Evolutionary conservation across 768 basidiomycete genomes (phyloP).

Genomic region (Boletellus sp.): DNA sequence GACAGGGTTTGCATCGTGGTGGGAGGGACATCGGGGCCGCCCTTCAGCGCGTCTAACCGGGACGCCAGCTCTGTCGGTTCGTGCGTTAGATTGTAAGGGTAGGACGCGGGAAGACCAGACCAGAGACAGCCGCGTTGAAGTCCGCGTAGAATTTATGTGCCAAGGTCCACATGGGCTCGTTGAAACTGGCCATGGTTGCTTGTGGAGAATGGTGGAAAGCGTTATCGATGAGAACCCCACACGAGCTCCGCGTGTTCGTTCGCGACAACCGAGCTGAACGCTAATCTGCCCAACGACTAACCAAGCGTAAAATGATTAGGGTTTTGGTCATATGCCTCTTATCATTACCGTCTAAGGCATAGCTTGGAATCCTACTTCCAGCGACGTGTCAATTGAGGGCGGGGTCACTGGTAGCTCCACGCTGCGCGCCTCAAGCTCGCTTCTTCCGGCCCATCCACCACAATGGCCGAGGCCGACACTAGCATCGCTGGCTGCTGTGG

Average conservation of each 20-base stretch:
- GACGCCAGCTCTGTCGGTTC: conserved; percentile 43
- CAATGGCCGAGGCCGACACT: conserved; percentile 18
- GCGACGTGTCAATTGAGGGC: no score
- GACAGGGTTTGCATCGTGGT: conserved; percentile 44
- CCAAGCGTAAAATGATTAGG: no score
- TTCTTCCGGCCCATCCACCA: background rate
- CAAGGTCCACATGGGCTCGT: conserved; percentile 29
- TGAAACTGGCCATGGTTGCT: conserved; percentile 14
- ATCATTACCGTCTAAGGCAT: no score
- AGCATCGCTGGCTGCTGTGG: conserved; percentile 20
- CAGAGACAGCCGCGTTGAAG: conserved; percentile 25
- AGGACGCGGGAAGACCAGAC: conserved; percentile 10
- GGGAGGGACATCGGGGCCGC: conserved; percentile 21
- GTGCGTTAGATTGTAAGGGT: conserved; percentile 12
- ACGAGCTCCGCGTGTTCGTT: background rate
- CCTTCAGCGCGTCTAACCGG: conserved; percentile 42
- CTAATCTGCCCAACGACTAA: no score
- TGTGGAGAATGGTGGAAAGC: background rate
- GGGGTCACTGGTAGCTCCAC: background rate
- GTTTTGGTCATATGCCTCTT: no score
- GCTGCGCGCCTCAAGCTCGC: background rate
- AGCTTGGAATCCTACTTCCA: no score
- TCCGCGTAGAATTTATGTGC: conserved; percentile 27
- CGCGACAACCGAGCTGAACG: no score
- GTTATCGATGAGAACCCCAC: background rate